Percentiles rank a stretch among this genome's conserved stretches.
These are phyloP conservation scores for Lactifluus subvellereus DNA, from an alignment of 768 basidiomycete species.

Conservation along the genomic window DNA sequence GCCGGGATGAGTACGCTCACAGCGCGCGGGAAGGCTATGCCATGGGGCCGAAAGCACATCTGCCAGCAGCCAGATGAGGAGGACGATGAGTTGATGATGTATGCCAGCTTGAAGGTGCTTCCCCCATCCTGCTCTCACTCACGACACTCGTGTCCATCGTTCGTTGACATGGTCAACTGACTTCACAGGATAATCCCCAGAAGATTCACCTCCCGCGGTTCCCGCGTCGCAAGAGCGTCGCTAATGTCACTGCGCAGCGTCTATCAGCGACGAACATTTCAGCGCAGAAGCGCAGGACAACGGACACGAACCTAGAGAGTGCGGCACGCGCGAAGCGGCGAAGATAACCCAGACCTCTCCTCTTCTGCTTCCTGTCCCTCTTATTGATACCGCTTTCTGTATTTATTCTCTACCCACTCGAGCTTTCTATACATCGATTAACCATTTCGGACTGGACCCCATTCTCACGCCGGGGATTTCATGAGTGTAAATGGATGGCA, in stretches of 20 bases:
- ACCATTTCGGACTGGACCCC: neutral
- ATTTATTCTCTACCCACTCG: neutral
- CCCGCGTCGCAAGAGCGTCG: constrained; percentile 11
- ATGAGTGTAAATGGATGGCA: neutral
- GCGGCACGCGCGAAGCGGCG: constrained; percentile 16
- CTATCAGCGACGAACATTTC: constrained; percentile 3
- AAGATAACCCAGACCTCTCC: constrained; percentile 5
- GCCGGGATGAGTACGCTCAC: neutral
- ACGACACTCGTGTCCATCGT: too few species aligned
- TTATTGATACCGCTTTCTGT: neutral
- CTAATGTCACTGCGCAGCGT: constrained; percentile 10
- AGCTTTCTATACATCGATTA: neutral
- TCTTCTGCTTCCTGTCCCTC: neutral
- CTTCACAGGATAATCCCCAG: constrained; percentile 37
- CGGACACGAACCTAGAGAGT: neutral
- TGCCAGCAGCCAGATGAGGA: constrained; percentile 33
- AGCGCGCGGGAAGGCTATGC: neutral
- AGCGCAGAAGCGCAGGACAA: constrained; percentile 13
- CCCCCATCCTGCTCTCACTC: neutral
- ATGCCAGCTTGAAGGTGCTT: constrained; percentile 41
- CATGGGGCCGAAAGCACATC: constrained; percentile 21
- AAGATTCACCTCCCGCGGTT: constrained; percentile 24
- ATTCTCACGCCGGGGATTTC: neutral
- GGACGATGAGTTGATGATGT: constrained; percentile 59
- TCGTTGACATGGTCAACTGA: too few species aligned